Conservation (phyloP, 2,329 filamentous ascomycete genomes). For the Fusarium sp. region DNA sequence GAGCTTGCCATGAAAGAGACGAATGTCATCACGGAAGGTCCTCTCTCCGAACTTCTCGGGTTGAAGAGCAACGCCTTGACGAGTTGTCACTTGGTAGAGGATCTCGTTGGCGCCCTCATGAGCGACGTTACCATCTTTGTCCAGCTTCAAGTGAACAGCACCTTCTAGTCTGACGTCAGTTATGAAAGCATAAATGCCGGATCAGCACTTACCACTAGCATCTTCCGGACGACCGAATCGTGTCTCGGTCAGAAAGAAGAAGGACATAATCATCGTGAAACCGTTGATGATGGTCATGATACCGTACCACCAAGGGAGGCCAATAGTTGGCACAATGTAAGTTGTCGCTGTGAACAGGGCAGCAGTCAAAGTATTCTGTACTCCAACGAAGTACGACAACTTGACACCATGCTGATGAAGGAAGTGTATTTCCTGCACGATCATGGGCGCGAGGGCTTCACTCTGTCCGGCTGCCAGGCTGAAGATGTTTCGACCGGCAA, state of each 20-base stretch:
- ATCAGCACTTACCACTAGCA: neutral
- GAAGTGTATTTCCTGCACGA: slow-evolving; percentile 11
- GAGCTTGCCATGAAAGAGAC: neutral
- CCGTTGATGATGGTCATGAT: slow-evolving; percentile 16
- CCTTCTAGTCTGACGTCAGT: neutral
- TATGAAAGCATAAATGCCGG: fast-evolving
- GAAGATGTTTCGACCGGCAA: neutral
- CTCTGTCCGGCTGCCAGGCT: slow-evolving; percentile 19
- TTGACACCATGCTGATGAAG: slow-evolving; percentile 2
- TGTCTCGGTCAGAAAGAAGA: slow-evolving; percentile 8
- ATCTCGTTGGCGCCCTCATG: neutral
- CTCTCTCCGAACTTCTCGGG: slow-evolving; percentile 11
- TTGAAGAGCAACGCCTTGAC: slow-evolving; percentile 3
- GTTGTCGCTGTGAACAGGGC: neutral
- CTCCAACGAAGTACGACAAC: slow-evolving; percentile 10
- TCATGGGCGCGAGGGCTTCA: slow-evolving; percentile 7
- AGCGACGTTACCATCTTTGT: slow-evolving; percentile 1
- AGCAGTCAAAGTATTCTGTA: slow-evolving; percentile 3
- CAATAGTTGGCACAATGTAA: slow-evolving; percentile 7
- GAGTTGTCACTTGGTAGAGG: slow-evolving; percentile 12
- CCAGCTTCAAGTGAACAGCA: neutral
- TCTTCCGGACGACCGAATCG: slow-evolving; percentile 15
- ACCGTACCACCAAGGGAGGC: slow-evolving; percentile 14
- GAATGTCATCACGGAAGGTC: neutral
- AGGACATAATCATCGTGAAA: neutral